phyloP scores from a whole-genome alignment of 1,284 basidiomycete genomes.

The Inonotus obliquus region DNA sequence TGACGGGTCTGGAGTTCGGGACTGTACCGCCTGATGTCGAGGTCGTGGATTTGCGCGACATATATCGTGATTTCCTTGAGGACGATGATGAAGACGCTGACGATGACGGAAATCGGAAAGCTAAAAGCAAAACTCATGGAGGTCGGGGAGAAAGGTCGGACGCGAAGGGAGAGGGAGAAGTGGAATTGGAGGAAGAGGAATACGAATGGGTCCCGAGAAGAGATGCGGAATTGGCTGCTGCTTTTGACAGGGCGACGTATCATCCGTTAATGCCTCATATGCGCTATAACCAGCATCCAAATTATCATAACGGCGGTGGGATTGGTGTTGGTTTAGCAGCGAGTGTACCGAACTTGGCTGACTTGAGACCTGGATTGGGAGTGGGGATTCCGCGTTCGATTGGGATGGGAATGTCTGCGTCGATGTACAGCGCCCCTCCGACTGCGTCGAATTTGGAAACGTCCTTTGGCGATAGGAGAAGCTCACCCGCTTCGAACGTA shows the following conservation, averaged over 20 bases:
- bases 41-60: slow-evolving; percentile 88
- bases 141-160: not conserved
- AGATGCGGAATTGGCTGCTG: slow-evolving; percentile 43
- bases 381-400: not conserved
- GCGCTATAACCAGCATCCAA: slow-evolving; percentile 37
- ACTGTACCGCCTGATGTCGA: slow-evolving; percentile 79
- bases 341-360: slow-evolving; percentile 33
- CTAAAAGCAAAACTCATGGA: slow-evolving; percentile 19
- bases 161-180: slow-evolving; percentile 7
- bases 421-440: slow-evolving; percentile 1
- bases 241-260: slow-evolving; percentile 56
- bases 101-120: slow-evolving; percentile 51
- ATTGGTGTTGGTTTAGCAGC: slow-evolving; percentile 35
- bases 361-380: slow-evolving; percentile 28
- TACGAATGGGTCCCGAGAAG: slow-evolving; percentile 77
- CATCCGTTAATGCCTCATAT: slow-evolving; percentile 67
- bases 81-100: slow-evolving; percentile 67
- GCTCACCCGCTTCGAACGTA: not conserved
- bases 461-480: not conserved
- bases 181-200: slow-evolving; percentile 40
- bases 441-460: not conserved
- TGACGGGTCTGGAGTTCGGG: slow-evolving; percentile 87
- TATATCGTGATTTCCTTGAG: slow-evolving; percentile 90
- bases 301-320: too few species aligned
- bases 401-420: slow-evolving; percentile 8